phyloP scores from a whole-genome alignment of 2,329 filamentous ascomycete genomes.

The Hypoxylon sp. region DNA sequence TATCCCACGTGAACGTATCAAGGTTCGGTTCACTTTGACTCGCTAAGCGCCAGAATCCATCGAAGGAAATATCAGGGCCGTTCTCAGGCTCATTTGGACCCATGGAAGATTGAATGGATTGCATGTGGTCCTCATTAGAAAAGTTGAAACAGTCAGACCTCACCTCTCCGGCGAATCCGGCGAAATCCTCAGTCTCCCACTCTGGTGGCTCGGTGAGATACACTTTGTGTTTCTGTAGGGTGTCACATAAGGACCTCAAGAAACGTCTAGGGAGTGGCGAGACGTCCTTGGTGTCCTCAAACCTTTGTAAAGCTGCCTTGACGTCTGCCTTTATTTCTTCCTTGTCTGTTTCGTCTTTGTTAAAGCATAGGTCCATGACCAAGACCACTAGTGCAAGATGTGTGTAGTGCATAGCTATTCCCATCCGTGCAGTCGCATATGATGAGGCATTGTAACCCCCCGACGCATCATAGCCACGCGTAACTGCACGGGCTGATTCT shows the following conservation, averaged over 20 bases:
- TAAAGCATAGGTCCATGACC: constrained; percentile 46
- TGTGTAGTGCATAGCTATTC: constrained; percentile 42
- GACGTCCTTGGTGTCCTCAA: constrained; percentile 27
- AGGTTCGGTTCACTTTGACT: constrained; percentile 38
- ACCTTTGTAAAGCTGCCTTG: constrained; percentile 23
- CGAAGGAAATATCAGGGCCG: constrained; percentile 16
- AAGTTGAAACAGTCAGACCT: neutral
- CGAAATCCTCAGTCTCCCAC: neutral
- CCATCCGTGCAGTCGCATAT: constrained; percentile 39
- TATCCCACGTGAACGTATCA: constrained; percentile 44
- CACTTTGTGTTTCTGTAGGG: constrained; percentile 32
- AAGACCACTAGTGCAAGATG: constrained; percentile 41
- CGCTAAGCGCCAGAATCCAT: constrained; percentile 40
- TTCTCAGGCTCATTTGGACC: neutral
- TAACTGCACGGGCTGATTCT: constrained; percentile 38
- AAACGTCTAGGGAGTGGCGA: constrained; percentile 33
- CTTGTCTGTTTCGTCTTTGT: constrained; percentile 32
- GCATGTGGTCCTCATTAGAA: neutral
- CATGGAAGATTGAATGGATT: neutral
- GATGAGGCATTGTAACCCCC: constrained; percentile 22
- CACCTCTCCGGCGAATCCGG: neutral
- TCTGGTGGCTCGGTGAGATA: constrained; percentile 7
- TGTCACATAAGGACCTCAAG: constrained; percentile 20
- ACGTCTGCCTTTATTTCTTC: constrained; percentile 33
- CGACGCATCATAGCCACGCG: constrained; percentile 29